phyloP scores from a whole-genome alignment of 352 stramenopile species.

The Globisporangium cystogenes region DNA sequence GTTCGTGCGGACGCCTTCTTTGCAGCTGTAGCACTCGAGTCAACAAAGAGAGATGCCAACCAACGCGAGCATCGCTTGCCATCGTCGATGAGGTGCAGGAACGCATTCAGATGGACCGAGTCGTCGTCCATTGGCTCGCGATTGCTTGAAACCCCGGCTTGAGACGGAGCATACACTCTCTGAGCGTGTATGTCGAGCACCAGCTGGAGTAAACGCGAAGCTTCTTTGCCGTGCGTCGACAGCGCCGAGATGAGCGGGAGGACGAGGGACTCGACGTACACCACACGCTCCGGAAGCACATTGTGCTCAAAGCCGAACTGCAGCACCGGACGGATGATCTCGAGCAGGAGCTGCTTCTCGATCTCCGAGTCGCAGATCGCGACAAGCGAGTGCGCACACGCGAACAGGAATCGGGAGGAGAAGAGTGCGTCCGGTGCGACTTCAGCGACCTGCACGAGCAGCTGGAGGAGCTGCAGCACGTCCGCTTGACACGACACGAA shows the following conservation, averaged over 20 bases:
- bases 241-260: constrained; percentile 48
- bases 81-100: constrained; percentile 26
- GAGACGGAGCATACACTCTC: constrained; percentile 12
- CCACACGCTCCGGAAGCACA: constrained; percentile 10
- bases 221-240: constrained; percentile 18
- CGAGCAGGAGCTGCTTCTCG: constrained; percentile 44
- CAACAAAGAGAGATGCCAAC: constrained; percentile 33
- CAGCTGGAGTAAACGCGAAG: constrained; percentile 31
- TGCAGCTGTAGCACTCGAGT: background rate
- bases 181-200: constrained; percentile 26
- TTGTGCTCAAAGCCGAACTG: constrained; percentile 13
- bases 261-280: constrained; percentile 59
- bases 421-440: constrained; percentile 20
- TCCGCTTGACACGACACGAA: constrained; percentile 24
- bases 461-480: constrained; percentile 39
- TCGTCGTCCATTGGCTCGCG: constrained; percentile 6
- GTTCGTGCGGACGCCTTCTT: background rate
- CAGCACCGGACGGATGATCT: constrained; percentile 22
- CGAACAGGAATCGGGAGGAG: constrained; percentile 31
- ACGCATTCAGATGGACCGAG: constrained; percentile 20
- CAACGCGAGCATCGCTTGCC: constrained; percentile 18
- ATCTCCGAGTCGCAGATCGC: constrained; percentile 16
- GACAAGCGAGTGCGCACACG: constrained; percentile 32
- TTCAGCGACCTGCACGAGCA: constrained; percentile 26
- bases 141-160: background rate